Base-by-base conservation (phyloP, 495 filamentous ascomycete species). In the Penicillium lagena region DNA sequence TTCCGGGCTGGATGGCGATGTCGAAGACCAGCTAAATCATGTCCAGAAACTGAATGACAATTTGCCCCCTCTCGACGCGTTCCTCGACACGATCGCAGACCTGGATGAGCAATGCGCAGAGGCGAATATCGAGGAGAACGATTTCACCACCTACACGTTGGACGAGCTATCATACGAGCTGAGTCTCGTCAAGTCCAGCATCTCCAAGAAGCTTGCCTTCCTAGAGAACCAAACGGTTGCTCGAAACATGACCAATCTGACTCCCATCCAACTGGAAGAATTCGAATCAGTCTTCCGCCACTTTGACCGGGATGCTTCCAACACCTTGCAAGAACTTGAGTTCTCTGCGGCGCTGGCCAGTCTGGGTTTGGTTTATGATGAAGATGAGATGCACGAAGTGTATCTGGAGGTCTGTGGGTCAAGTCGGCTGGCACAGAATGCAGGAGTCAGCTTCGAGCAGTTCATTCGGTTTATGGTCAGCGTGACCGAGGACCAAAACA, bases 401-500 rank as follows among this genome's bases (percentile, higher is more conserved):
- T 97, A 94, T 58, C 53, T 81, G 27, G 82, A 85, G 17, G 89
- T 88, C n/a, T 87, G 86, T 45, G 84, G 67, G 7, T 54, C 59
- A 7, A 50, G 47, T 14, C 54, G 67, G 17, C 54, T 71, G 2
- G 46, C 60, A 13, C 67, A 70, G 27, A 68, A 66, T 45, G 66
- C 64, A 15, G 77, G 83, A 47, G 93, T 98, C 40, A 91, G 86
- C 8, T 98, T 98, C 59, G 93, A 98, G 68, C 94, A 96, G 64
- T 98, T 98, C 60, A 98, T 98, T 64, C 79, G 86, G 15, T 98
- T 97, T 70, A 98, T 98, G 93, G 93, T 98, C 7, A 88, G 90
- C 53, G 91, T 95, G 33, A 97, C 94, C 1, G 93, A 98, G 64
- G 93, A 98, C 57, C 93, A 98, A 63, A 96, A 97, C 55, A 95